Evolutionary conservation across 202 grass and related monocot genomes (phyloP), one percentile per base, ranked within the genome.

Genomic region (Setaria viridis): DNA sequence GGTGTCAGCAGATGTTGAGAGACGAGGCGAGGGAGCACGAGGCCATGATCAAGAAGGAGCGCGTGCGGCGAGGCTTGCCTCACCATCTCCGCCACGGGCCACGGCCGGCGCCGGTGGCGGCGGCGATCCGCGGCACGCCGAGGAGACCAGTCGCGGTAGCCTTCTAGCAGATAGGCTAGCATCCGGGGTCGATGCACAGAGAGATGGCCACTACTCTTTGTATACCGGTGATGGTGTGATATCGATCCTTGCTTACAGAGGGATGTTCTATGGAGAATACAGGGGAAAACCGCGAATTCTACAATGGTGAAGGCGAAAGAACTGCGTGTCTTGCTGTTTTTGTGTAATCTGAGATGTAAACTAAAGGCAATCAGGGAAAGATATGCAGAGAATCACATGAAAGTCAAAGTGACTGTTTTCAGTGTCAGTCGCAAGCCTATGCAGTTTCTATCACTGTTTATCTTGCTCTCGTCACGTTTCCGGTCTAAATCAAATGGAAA

Each of bases 21-120:
- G 92, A 94, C 82, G 73, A 91, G 63, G 79, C 66, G 43, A 85
- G 37, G 47, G 89, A 91, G 72, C 60, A 11, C 5, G 62, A 82
- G 7, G 81, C 86, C 80, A 80, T 64, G 80, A 13, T 66, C 45
- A 54, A 15, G 76, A 79, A 69, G 62, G 70, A 84, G 19, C 47
- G 51, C 10, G 20, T n/a, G 33, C 50, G 70, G 64, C 85, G 77
- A 72, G 70, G 70, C 3, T 11, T 80, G 21, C 4, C 47, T 15
- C 70, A 62, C 34, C 63, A 55, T 48, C 85, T 62, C 51, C 84
- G 62, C 43, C 43, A 54, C n/a, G 21, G 21, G 16, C 11, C 74
- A 68, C 51, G 74, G 17, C 57, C 67, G 59, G 0, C 25, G 25
- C 25, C 84, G 2, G 49, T 12, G 54, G 72, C 30, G 55, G 55